Base-by-base conservation (phyloP, 495 filamentous ascomycete genomes). In the Penicillium ucsense region DNA sequence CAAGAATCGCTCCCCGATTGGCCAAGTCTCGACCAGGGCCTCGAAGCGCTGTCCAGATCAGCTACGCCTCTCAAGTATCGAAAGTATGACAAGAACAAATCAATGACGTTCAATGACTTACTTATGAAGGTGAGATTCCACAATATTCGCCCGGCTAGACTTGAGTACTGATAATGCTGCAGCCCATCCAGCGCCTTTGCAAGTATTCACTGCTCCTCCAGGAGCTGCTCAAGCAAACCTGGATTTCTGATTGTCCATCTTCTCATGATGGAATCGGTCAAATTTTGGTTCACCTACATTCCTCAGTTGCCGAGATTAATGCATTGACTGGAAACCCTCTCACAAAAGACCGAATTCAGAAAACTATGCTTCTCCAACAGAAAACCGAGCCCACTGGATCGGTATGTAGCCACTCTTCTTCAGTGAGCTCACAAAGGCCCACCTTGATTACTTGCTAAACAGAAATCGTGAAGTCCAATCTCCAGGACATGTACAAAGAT, bases 161-260 rank as follows among this genome's bases (percentile, higher is more conserved):
- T 31, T n/a, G 32, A 36, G 4, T 28, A 32, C 47, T 66, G 37
- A 67, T 32, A 28, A 2, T 12, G 4, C 35, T 28, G 31, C 55
- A 95, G 92, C 92, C 92, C 1, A 88, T 95, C 46, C 92, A 98
- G 71, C 78, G 92, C 33, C 78, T 97, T 9, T 94, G 87, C 75
- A 89, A 85, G 69, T 98, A 98, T 66, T 86, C 87, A 7, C 75
- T 98, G 33, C 72, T 98, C 20, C 87, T 97, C 44, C 74, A 81
- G 4, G 88, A 95, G 48, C 71, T 98, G 35, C 72, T 87, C 47
- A 87, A 83, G 53, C 72, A 85, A 51, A 96, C 89, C 0, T 85
- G 86, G 9, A 84, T 86, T 5, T 80, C 79, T 49, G 91, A 96
- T 55, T 90, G 88, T 57, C 87, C 86, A 9, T 78, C 79, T 42